Base-by-base conservation (phyloP, 2,329 filamentous ascomycete genomes). In the Zymoseptoria tritici region DNA sequence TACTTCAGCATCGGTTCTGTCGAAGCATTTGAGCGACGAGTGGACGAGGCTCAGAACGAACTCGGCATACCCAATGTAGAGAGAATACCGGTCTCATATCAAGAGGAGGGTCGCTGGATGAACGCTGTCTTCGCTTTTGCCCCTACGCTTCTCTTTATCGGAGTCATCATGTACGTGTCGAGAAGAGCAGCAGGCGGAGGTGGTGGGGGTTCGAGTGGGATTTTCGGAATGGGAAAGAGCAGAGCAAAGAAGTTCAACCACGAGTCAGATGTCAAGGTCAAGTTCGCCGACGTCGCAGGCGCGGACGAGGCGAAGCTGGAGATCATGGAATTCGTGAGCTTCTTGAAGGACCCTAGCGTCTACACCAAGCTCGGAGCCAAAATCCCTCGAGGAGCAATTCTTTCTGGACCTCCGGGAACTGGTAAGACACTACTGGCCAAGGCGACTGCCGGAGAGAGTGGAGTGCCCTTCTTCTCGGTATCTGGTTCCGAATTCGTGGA, bases 261-360 rank as follows among this genome's bases (percentile, higher is more conserved):
- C 68, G 94, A 99, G 79, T 90, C 90, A 9, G 90, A 94, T 59
- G 84, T 99, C 79, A 96, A 96, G 78, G 92, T 95, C 75, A 97
- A 97, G 76, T 99, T 99, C 74, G 81, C 90, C 53, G 94, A 99
- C 73, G 94, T 99, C 51, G 94, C 94, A 50, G 94, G 94, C 67
- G 93, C 97, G 86, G 94, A 99, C 73, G 94, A 99, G 77, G 94
- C 94, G 59, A 99, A 99, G 82, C 81, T 86, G 59, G 94, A 99
- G 77, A 99, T 99, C 68, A 97, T 97, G 91, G 94, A 99, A 76
- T 99, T 99, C 70, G 94, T 99, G 67, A 92, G 89, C 73, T 99
- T 99, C 81, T 78, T 99, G 64, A 93, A 97, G 80, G 89, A 94
- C 70, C 94, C 94, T 0, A 89, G 91, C 69, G 87, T 89, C 65